These are phyloP conservation scores for Coemansia sp. DNA, from an alignment of 192 early-diverging fungal genomes.

Conservation along the genomic window DNA sequence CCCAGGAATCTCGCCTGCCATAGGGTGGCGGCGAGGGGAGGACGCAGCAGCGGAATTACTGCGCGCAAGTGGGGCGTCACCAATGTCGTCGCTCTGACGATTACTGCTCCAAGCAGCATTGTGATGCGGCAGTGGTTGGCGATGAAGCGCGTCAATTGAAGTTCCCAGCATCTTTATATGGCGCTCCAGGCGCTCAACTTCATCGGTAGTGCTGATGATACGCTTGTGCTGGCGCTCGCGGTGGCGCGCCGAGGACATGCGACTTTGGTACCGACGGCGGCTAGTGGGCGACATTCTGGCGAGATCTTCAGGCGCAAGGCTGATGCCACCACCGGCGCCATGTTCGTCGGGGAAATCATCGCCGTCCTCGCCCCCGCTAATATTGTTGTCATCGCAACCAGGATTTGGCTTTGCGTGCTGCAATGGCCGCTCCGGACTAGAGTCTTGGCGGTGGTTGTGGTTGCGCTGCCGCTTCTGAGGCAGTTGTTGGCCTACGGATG, in stretches of 20 bases:
- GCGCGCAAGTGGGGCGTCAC: not conserved
- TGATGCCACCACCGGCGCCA: not conserved
- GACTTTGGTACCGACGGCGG: conserved; percentile 15
- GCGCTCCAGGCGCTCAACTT: conserved; percentile 9
- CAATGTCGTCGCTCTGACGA: conserved; percentile 5
- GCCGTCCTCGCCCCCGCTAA: not conserved
- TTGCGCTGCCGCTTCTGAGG: conserved; percentile 6
- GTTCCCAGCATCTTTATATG: not conserved
- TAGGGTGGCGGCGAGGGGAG: not conserved
- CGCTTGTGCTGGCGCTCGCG: conserved; percentile 21
- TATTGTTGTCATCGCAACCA: conserved; percentile 1
- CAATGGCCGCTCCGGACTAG: not conserved
- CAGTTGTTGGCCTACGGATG: conserved; percentile 3
- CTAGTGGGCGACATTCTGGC: conserved; percentile 20
- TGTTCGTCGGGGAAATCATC: conserved; percentile 2
- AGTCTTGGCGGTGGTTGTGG: not conserved
- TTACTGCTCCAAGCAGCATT: conserved; percentile 5
- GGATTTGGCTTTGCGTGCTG: not conserved
- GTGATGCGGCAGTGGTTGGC: not conserved
- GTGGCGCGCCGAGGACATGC: conserved; percentile 20
- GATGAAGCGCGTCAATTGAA: not conserved
- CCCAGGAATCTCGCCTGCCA: not conserved
- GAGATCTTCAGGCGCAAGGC: not conserved
- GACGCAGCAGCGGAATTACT: not conserved
- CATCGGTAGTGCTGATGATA: not conserved